These are phyloP conservation scores for Hemisphaericaspora subhashii DNA, from an alignment of 1,139 yeast genomes.

Conservation along the genomic window DNA sequence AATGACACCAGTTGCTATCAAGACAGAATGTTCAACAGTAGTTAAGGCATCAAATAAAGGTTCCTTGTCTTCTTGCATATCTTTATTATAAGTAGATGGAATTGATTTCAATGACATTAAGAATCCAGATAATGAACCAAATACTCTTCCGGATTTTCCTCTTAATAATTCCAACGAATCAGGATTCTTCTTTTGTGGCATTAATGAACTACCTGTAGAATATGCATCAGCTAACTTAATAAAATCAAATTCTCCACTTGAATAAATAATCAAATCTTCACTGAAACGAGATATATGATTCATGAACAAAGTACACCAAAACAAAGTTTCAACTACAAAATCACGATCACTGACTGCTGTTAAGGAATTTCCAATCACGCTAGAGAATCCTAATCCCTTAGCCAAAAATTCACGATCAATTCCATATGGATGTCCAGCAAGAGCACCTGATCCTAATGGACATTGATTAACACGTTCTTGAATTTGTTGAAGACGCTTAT, in stretches of 20 bases:
- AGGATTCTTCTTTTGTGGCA: conserved; percentile 99
- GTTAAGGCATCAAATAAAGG: conserved; percentile 89
- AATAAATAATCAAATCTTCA: conserved; percentile 92
- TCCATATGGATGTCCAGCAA: conserved; percentile 99
- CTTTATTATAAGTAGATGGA: conserved; percentile 97
- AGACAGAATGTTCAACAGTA: conserved; percentile 89
- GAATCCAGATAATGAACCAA: conserved; percentile 93
- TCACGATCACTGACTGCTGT: conserved; percentile 97
- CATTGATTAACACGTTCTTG: conserved; percentile 80
- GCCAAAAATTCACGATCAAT: conserved; percentile 92
- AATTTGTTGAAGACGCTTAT: conserved; percentile 78
- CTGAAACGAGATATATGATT: conserved; percentile 92
- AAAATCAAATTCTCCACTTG: conserved; percentile 97
- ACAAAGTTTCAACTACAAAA: conserved; percentile 93
- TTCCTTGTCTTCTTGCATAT: conserved; percentile 98
- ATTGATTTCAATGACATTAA: conserved; percentile 93
- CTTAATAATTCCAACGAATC: conserved; percentile 92
- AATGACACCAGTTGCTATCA: conserved; percentile 94
- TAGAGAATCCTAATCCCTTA: conserved; percentile 68
- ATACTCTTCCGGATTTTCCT: conserved; percentile 96
- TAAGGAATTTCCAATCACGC: conserved; percentile 91
- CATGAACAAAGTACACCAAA: conserved; percentile 95
- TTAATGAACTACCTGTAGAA: conserved; percentile 95
- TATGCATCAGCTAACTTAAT: conserved; percentile 93
- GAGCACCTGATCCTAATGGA: conserved; percentile 96